phyloP scores from a whole-genome alignment of 805 yeast species.

The Kazachstania bromeliacearum region DNA sequence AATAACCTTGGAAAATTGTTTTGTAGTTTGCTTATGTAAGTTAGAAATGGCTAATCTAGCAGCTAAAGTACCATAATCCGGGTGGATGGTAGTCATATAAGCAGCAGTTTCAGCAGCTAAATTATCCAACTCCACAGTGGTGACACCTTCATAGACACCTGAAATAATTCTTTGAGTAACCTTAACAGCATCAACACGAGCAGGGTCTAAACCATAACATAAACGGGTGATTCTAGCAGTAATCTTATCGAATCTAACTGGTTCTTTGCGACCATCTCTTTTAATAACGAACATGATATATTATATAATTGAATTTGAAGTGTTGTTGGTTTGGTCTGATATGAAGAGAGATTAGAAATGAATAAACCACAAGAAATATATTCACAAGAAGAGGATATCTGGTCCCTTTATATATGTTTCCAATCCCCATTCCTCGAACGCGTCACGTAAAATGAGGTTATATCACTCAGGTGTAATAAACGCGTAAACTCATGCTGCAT shows the following conservation, averaged over 20 bases:
- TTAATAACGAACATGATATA: constrained; percentile 84
- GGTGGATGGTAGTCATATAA: constrained; percentile 89
- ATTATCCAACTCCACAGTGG: constrained; percentile 69
- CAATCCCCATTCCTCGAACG: too few species aligned
- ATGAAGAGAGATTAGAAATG: too few species aligned
- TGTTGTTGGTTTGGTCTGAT: too few species aligned
- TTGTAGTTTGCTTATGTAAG: constrained; percentile 82
- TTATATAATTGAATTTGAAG: too few species aligned
- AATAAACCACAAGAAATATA: too few species aligned
- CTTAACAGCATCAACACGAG: constrained; percentile 82
- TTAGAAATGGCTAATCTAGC: constrained; percentile 90
- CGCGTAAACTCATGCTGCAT: too few species aligned
- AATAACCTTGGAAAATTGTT: constrained; percentile 64
- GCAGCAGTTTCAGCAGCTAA: constrained; percentile 94
- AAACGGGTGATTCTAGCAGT: constrained; percentile 87
- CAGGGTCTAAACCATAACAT: constrained; percentile 82
- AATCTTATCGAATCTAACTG: constrained; percentile 89
- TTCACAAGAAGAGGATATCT: too few species aligned
- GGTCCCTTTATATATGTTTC: too few species aligned
- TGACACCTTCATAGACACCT: constrained; percentile 80
- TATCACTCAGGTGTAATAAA: too few species aligned
- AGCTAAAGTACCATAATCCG: constrained; percentile 90
- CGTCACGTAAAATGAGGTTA: too few species aligned
- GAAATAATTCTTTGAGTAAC: constrained; percentile 85
- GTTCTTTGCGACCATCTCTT: constrained; percentile 90